phyloP scores from a whole-genome alignment of 306 rosid species.

The Alnus rubra region DNA sequence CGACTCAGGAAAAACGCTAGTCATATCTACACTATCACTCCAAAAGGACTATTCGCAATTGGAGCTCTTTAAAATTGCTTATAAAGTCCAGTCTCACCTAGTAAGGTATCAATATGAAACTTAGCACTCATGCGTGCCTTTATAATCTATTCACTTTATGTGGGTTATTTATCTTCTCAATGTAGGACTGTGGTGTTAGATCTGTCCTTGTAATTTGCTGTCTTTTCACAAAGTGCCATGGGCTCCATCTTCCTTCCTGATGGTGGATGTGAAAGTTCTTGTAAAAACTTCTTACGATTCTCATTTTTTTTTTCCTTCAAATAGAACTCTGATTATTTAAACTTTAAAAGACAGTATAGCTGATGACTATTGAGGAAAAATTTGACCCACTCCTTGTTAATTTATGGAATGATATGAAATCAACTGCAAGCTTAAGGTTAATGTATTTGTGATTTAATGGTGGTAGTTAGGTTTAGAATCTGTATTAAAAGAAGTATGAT shows the following conservation, averaged over 20 bases:
- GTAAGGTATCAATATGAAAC: no score
- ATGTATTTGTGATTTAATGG: constrained; percentile 15
- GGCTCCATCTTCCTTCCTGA: background rate
- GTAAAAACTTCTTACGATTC: background rate
- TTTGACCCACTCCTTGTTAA: background rate
- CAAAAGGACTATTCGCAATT: no score
- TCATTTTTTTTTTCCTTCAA: background rate
- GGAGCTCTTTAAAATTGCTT: no score
- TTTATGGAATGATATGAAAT: constrained; percentile 2
- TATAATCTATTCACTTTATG: no score
- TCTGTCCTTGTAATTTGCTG: background rate
- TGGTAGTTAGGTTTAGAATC: background rate
- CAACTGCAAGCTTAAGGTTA: constrained; percentile 7
- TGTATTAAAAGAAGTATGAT: background rate
- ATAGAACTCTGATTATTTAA: no score
- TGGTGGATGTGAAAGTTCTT: background rate
- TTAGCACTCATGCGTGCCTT: no score
- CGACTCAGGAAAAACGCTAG: no score
- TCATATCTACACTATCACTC: no score
- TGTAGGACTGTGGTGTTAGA: no score
- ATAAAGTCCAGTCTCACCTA: no score
- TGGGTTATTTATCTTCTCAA: no score
- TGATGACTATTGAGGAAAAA: constrained; percentile 14
- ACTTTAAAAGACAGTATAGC: background rate
- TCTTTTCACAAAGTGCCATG: background rate